A percentile compares a stretch with the other conserved stretches of the same genome.
Conservation (phyloP, 1,284 basidiomycete species). For the Grifola frondosa region DNA sequence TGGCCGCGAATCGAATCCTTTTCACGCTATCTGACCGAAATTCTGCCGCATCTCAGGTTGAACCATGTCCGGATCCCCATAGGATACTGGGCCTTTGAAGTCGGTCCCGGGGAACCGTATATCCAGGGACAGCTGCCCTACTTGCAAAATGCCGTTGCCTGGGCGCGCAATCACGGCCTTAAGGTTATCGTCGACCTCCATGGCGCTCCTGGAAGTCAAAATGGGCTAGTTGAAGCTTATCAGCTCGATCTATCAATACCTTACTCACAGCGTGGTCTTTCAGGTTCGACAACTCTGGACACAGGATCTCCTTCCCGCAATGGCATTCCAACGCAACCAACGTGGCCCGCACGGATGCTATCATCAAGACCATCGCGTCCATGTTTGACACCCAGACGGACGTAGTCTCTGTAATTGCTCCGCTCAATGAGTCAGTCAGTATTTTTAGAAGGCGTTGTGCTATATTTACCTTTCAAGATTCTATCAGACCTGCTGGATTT, state of each 20-base stretch:
- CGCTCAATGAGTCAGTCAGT: conserved; percentile 69
- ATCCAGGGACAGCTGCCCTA: conserved; percentile 79
- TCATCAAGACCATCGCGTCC: conserved; percentile 64
- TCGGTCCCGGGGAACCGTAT: conserved; percentile 79
- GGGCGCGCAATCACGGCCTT: conserved; percentile 76
- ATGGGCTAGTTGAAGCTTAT: conserved; percentile 49
- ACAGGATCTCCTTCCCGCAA: conserved; percentile 54
- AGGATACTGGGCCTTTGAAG: conserved; percentile 91
- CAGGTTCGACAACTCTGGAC: conserved; percentile 89
- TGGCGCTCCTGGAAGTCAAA: conserved; percentile 83
- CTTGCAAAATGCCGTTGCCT: conserved; percentile 70
- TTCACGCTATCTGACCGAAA: conserved; percentile 5
- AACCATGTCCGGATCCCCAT: conserved; percentile 89
- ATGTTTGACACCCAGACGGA: conserved; percentile 55
- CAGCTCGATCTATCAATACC: neutral
- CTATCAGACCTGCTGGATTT: conserved; percentile 75
- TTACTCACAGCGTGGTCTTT: conserved; percentile 2
- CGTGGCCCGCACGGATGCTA: conserved; percentile 66
- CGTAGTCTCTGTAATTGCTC: conserved; percentile 73
- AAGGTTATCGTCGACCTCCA: conserved; percentile 86
- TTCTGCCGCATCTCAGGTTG: conserved; percentile 42
- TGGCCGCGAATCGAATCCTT: conserved; percentile 16
- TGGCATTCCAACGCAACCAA: conserved; percentile 75
- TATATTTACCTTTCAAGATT: conserved; percentile 2
- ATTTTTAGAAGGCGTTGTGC: neutral